These are phyloP conservation scores for Clavispora santaluciae DNA, from an alignment of 805 yeast genomes.

Conservation along the genomic window DNA sequence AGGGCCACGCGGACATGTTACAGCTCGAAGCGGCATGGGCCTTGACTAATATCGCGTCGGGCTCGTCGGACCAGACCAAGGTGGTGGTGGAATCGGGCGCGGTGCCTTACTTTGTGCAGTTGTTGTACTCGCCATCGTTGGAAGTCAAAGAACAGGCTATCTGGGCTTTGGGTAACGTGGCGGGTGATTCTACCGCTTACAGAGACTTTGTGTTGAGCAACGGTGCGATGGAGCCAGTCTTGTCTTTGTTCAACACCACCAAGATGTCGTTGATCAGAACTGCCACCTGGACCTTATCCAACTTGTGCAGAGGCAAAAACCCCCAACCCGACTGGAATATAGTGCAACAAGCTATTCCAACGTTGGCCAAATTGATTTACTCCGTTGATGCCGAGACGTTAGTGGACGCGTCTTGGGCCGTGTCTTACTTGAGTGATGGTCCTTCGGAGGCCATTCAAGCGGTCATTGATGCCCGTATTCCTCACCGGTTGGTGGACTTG, in stretches of 20 bases:
- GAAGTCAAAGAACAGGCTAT: slow-evolving; percentile 98
- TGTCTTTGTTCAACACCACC: slow-evolving; percentile 70
- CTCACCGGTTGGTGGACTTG: slow-evolving; percentile 88
- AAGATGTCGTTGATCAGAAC: slow-evolving; percentile 90
- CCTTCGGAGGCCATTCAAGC: slow-evolving; percentile 91
- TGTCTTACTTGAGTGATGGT: slow-evolving; percentile 91
- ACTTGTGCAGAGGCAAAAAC: slow-evolving; percentile 91
- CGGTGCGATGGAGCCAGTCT: slow-evolving; percentile 85
- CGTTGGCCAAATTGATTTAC: slow-evolving; percentile 84
- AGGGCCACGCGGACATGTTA: slow-evolving; percentile 72
- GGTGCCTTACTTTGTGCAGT: slow-evolving; percentile 82
- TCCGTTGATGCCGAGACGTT: slow-evolving; percentile 89
- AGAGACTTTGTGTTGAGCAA: slow-evolving; percentile 85
- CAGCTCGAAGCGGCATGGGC: slow-evolving; percentile 99
- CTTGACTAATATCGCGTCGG: slow-evolving; percentile 96
- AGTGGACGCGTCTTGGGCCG: slow-evolving; percentile 98
- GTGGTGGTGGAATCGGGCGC: slow-evolving; percentile 92
- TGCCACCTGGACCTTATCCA: slow-evolving; percentile 97
- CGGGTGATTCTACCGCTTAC: slow-evolving; percentile 89
- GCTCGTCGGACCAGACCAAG: slow-evolving; percentile 81
- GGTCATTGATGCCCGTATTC: slow-evolving; percentile 93
- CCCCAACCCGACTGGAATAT: slow-evolving; percentile 95
- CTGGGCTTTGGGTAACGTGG: slow-evolving; percentile 99
- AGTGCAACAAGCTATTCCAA: slow-evolving; percentile 84
- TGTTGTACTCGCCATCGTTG: slow-evolving; percentile 72